Evolutionary conservation across 2,329 filamentous ascomycete species (phyloP), one percentile per base, ranked within the genome.

Genomic region (Trichoderma citrinoviride): DNA sequence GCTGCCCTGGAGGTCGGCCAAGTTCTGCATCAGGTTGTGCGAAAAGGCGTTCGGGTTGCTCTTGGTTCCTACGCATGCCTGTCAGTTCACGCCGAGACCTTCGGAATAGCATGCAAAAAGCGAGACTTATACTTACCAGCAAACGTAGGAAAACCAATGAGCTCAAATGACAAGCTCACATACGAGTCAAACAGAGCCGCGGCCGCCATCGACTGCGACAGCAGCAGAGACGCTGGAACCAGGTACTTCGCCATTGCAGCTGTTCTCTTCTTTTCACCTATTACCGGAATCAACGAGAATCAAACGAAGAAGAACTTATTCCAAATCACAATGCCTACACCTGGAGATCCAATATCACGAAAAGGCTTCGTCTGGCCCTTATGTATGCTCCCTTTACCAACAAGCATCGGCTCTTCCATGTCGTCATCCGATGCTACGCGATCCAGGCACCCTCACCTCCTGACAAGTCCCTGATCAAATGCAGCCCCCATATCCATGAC

Each of bases 91-190:
- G 12, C 14, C 17, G 17, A 7, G 10, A 7, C 27, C 19, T 46
- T 19, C 6, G 4, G 2, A 10, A 37, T 3, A 27, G 29, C 2
- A 44, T 15, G 7, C 2, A 25, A 10, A 33, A 23, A 12, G 10
- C 1, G 12, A 8, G 19, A 65, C n/a, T 3, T 37, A 37, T 37
- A 12, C 68, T 67, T 17, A 69, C 68, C 68, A 49, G 67, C 68
- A 57, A 66, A 70, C 4, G 64, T 43, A 14, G 68, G 66, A 33
- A 70, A 70, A 3, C 68, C 68, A 62, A 69, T 68, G 46, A 69
- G 57, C 61, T 70, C 68, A 33, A 69, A 65, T 10, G 68, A 70
- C 33, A 69, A 61, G 27, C 66, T 65, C 10, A 69, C 66, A 47
- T 67, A 70, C 19, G 68, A 67, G 27, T 68, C 64, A 50, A 63